phyloP scores from a whole-genome alignment of 495 filamentous ascomycete genomes.

The Podospora comata region DNA sequence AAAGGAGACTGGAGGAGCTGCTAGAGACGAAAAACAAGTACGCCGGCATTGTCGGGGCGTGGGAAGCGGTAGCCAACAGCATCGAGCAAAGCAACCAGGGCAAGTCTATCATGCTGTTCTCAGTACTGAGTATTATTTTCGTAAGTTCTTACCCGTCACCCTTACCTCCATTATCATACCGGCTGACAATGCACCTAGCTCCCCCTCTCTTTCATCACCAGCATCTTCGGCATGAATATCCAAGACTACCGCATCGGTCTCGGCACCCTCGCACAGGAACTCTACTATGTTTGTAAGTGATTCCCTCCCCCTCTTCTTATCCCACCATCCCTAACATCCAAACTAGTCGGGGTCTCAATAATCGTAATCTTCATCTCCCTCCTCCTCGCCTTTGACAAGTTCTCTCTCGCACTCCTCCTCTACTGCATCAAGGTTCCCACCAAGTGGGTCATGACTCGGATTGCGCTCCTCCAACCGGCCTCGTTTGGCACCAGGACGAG shows the following conservation, averaged over 20 bases:
- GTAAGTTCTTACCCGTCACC: neutral
- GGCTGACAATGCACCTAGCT: neutral
- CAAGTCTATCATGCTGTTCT: slow-evolving; percentile 23
- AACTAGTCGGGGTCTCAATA: slow-evolving; percentile 12
- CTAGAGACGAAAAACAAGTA: slow-evolving; percentile 20
- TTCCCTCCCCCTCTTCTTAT: neutral
- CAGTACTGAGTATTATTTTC: slow-evolving; percentile 20
- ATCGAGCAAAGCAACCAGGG: slow-evolving; percentile 19
- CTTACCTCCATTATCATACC: neutral
- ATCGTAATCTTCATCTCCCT: slow-evolving; percentile 21
- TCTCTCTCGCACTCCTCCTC: slow-evolving; percentile 20
- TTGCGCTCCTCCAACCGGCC: slow-evolving; percentile 15
- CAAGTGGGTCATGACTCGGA: slow-evolving; percentile 18
- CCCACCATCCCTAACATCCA: neutral
- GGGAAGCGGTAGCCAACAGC: slow-evolving; percentile 21
- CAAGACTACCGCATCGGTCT: slow-evolving; percentile 20
- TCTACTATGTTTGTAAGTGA: slow-evolving; percentile 16
- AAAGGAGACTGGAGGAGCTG: slow-evolving; percentile 13
- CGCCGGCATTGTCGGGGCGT: slow-evolving; percentile 17
- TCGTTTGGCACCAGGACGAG: slow-evolving; percentile 12
- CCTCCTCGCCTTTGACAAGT: slow-evolving; percentile 21
- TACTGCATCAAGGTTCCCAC: slow-evolving; percentile 20
- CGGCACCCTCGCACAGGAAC: slow-evolving; percentile 14
- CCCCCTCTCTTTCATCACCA: slow-evolving; percentile 18
- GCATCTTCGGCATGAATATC: slow-evolving; percentile 23